Evolutionary conservation across 345 rosid species (phyloP).

Genomic region (Heritiera fomes): DNA sequence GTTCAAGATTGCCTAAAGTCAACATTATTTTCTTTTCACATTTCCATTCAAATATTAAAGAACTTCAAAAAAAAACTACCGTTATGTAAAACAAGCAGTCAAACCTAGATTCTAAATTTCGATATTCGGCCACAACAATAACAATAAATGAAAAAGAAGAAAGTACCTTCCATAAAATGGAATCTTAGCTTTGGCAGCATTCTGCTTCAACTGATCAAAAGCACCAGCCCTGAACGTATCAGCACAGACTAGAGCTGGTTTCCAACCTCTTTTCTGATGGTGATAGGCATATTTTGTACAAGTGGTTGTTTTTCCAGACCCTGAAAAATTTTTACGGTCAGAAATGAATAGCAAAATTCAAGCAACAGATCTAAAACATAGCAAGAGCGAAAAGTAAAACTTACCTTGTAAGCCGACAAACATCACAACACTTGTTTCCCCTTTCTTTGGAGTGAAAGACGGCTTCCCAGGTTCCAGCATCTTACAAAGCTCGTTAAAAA

Average conservation of each 20-base stretch:
- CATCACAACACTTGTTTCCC: conserved; percentile 75
- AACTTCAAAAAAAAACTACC: background rate
- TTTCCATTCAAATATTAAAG: background rate
- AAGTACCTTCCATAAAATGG: conserved; percentile 64
- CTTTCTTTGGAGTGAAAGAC: conserved; percentile 75
- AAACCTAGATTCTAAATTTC: conserved; percentile 4
- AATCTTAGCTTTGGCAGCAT: conserved; percentile 66
- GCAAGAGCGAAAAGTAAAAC: conserved; percentile 2
- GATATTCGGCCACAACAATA: background rate
- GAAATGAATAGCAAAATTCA: background rate
- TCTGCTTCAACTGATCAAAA: conserved; percentile 69
- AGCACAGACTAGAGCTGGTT: conserved; percentile 70
- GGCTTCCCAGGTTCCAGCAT: conserved; percentile 93
- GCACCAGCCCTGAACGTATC: conserved; percentile 77
- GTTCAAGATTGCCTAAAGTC: background rate
- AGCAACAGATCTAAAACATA: background rate
- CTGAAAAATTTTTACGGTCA: conserved; percentile 29
- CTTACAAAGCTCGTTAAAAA: conserved; percentile 83
- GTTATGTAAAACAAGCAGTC: background rate
- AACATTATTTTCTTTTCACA: background rate
- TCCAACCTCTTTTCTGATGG: conserved; percentile 70
- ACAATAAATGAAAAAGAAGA: background rate
- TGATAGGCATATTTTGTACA: conserved; percentile 63
- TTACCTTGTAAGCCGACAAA: conserved; percentile 93
- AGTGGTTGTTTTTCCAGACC: conserved; percentile 61